These are phyloP conservation scores for Porodaedalea pini DNA, from an alignment of 1,284 basidiomycete genomes.

Conservation along the genomic window DNA sequence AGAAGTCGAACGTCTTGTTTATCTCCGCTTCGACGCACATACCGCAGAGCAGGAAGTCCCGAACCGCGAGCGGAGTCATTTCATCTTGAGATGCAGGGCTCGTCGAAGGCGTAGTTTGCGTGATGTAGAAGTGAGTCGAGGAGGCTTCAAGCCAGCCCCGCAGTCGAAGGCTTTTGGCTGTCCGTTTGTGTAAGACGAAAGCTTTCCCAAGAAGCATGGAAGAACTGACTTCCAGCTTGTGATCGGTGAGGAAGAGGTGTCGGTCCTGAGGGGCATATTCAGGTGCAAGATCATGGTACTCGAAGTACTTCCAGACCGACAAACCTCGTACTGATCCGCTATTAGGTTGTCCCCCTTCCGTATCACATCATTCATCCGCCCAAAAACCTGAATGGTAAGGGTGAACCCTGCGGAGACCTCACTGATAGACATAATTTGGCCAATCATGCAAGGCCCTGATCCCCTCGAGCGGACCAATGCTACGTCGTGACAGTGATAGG, in stretches of 20 bases:
- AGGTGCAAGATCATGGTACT: neutral
- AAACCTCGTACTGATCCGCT: constrained; percentile 12
- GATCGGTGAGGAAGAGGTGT: constrained; percentile 54
- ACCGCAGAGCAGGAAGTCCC: constrained; percentile 43
- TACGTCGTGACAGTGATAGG: constrained; percentile 11
- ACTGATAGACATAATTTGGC: constrained; percentile 7
- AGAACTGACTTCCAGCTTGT: constrained; percentile 34
- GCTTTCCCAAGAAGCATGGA: constrained; percentile 44
- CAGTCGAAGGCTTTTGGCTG: constrained; percentile 30
- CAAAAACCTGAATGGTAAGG: constrained; percentile 2
- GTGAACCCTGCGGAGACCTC: neutral
- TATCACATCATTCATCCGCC: constrained; percentile 8
- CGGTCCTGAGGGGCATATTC: constrained; percentile 34
- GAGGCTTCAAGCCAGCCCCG: constrained; percentile 49
- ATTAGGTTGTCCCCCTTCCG: neutral
- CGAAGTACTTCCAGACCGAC: neutral
- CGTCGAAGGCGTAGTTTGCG: constrained; percentile 46
- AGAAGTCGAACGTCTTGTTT: constrained; percentile 27
- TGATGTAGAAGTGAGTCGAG: constrained; percentile 53
- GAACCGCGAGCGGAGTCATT: constrained; percentile 3
- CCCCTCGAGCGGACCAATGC: neutral
- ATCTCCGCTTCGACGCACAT: constrained; percentile 40
- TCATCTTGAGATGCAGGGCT: constrained; percentile 31
- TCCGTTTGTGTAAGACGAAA: constrained; percentile 40
- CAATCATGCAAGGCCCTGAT: constrained; percentile 7